phyloP scores from a whole-genome alignment of 2,329 filamentous ascomycete species.

The Neofusicoccum ribis region DNA sequence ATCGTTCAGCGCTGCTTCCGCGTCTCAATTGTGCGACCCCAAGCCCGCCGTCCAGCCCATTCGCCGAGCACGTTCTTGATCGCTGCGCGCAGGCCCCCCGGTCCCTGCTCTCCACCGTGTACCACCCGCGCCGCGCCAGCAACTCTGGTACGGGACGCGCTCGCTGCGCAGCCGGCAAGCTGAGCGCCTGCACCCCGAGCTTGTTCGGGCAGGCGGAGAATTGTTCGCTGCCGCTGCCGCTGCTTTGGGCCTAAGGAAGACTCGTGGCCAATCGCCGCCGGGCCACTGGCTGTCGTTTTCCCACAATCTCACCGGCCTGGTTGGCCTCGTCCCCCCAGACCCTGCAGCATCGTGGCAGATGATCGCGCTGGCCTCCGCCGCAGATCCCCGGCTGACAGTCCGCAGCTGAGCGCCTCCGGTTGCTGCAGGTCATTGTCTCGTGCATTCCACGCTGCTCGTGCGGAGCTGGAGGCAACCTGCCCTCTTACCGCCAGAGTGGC shows the following conservation, averaged over 20 bases:
- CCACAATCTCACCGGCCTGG: neutral
- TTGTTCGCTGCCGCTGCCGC: neutral
- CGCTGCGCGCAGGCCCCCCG: neutral
- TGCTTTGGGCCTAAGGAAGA: neutral
- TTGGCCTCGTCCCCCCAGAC: neutral
- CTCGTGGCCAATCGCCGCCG: neutral
- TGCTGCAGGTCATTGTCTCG: conserved; percentile 13
- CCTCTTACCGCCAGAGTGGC: conserved; percentile 13
- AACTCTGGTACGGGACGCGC: neutral
- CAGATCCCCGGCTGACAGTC: conserved; percentile 5
- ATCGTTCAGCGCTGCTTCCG: conserved; percentile 5
- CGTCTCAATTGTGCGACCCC: neutral
- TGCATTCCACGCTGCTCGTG: conserved; percentile 3
- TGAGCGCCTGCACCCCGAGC: conserved; percentile 4
- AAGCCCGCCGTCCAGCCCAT: neutral
- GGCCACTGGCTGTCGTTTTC: no score
- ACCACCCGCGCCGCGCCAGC: neutral
- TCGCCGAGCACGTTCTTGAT: conserved; percentile 13
- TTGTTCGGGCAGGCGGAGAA: conserved; percentile 10
- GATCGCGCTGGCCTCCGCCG: conserved; percentile 5
- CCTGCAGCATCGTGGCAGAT: conserved; percentile 16
- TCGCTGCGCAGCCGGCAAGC: neutral
- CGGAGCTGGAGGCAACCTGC: neutral
- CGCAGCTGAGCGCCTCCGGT: neutral
- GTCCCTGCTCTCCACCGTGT: neutral